phyloP scores from a whole-genome alignment of 441 rosid species.

The Arabidopsis hybrid region DNA sequence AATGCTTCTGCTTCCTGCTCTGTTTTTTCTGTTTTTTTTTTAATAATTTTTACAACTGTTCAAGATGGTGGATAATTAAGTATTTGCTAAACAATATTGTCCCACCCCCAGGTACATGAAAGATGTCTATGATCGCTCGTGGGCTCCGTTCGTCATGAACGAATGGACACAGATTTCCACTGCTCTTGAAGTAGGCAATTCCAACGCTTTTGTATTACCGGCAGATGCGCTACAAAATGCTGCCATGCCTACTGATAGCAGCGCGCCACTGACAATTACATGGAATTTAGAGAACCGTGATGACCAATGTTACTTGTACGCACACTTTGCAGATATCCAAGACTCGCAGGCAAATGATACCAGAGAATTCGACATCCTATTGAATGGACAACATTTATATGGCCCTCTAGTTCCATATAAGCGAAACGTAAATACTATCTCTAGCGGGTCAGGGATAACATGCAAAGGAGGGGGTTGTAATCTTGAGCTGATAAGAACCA shows the following conservation, averaged over 20 bases:
- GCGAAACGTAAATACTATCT: no score
- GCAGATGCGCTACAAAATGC: conserved; percentile 34
- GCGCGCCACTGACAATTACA: not conserved
- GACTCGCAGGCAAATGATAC: conserved; percentile 23
- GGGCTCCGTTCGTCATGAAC: no score
- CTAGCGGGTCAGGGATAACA: no score
- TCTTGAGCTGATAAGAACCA: conserved; percentile 37
- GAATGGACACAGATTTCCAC: conserved; percentile 13
- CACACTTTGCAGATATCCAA: conserved; percentile 42
- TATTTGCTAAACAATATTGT: not conserved
- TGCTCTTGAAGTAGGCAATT: no score
- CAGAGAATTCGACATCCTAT: not conserved
- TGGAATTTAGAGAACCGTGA: not conserved
- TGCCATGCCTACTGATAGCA: conserved; percentile 30
- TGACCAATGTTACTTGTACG: conserved; percentile 20
- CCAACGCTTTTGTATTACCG: no score
- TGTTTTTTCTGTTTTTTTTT: no score
- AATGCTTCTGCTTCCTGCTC: no score
- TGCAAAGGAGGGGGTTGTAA: no score
- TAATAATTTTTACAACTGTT: no score
- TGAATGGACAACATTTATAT: not conserved
- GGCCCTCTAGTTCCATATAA: not conserved
- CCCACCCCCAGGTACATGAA: no score
- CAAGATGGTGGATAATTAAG: no score
- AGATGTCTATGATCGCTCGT: no score